Evolutionary conservation across 768 basidiomycete genomes (phyloP), one percentile per base, ranked within the genome.

Genomic region (Lentinus tigrinus): DNA sequence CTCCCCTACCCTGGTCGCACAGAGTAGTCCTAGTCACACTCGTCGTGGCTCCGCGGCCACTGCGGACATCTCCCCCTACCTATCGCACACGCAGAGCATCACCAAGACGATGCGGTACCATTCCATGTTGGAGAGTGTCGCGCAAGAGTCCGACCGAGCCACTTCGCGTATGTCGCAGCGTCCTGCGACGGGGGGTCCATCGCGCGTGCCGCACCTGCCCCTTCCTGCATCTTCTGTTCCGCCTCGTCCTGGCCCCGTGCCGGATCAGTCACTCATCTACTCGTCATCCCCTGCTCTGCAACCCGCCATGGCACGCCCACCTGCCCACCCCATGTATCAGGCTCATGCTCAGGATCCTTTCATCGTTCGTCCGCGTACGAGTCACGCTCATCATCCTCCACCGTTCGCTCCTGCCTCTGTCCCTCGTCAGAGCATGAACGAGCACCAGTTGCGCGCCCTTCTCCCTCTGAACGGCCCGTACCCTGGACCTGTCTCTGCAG

Each of bases 31-130:
- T 9, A 38, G 50, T 9, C 65, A 43, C 47, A 65, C 76, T 23
- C 75, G 77, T 42, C 76, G 73, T 39, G 70, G 70, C 44, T 80
- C 85, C 37, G 79, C 78, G 26, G 54, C 65, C 37, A 80, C 81
- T 21, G 81, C 85, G 14, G 87, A 88, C 65, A 83, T 89, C 54
- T 88, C 87, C 7, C 87, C 88, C 0, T 89, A 90, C 68, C 73
- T 89, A 51, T 74, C 82, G 10, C 80, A 81, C 53, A 73, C 82
- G 7, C 70, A 73, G 24, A 85, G 82, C 60, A 73, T 83, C 10
- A 80, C 84, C 14, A 88, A 85, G 67, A 82, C 79, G 56, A 70
- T 89, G 70, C 84, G 84, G 70, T 90, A 86, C 63, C 76, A 88
- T 24, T 88, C 88, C 2, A 75, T 91, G 58, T 74, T 90, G 11